phyloP scores from a whole-genome alignment of 805 yeast species.

The Myxozyma monticola region DNA sequence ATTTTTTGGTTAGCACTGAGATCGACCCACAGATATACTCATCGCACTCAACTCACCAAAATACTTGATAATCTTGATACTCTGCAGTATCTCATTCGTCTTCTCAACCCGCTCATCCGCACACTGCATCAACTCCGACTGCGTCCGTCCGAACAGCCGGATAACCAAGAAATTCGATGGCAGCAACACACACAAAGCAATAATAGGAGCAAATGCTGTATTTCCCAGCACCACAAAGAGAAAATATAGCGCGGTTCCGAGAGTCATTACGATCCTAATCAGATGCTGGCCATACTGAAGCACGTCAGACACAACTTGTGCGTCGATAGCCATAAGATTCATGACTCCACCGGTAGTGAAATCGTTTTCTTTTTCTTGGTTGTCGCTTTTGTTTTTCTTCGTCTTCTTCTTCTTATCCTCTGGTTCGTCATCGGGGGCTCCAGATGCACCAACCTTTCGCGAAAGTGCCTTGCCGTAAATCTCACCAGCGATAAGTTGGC shows the following conservation, averaged over 20 bases:
- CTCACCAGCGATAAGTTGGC: constrained; percentile 82
- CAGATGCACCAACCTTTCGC: constrained; percentile 67
- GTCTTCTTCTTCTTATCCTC: constrained; percentile 1
- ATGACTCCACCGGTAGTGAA: constrained; percentile 15
- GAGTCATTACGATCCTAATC: constrained; percentile 41
- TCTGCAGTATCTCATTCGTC: constrained; percentile 86
- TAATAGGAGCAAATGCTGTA: constrained; percentile 18
- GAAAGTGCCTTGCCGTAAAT: constrained; percentile 88
- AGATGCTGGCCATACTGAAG: constrained; percentile 7
- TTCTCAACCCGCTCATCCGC: constrained; percentile 91
- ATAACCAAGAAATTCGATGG: constrained; percentile 76
- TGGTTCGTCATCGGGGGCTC: constrained; percentile 48
- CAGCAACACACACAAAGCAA: constrained; percentile 35
- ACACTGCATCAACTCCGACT: constrained; percentile 66
- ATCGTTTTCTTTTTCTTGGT: constrained; percentile 5
- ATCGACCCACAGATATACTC: not conserved
- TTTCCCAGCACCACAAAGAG: constrained; percentile 12
- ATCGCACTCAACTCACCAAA: constrained; percentile 48
- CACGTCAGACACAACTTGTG: constrained; percentile 7
- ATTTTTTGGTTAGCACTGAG: not conserved
- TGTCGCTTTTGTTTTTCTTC: constrained; percentile 1
- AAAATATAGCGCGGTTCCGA: constrained; percentile 5
- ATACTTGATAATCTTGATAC: constrained; percentile 88
- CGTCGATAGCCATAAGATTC: constrained; percentile 66
- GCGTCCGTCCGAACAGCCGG: constrained; percentile 58